Evolutionary conservation across 2,329 filamentous ascomycete genomes (phyloP).

Genomic region (Aspergillus sp.): DNA sequence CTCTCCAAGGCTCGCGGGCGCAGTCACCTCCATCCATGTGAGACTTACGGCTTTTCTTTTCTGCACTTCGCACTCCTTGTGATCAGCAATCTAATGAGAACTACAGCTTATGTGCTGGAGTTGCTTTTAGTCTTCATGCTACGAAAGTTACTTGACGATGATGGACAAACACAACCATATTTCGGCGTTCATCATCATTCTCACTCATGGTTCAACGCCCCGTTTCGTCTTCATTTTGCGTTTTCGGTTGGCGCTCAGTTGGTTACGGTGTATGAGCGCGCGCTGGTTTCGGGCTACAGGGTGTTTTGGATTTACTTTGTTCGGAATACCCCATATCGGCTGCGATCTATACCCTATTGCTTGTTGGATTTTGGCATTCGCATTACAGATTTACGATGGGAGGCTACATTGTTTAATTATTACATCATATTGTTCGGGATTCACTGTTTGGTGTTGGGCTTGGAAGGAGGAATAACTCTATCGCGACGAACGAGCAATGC

Average conservation of each 20-base stretch:
- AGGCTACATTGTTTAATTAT: slow-evolving; percentile 3
- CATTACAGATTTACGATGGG: background rate
- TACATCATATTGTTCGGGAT: background rate
- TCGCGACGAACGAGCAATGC: background rate
- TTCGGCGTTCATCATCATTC: slow-evolving; percentile 1
- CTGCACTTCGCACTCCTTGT: background rate
- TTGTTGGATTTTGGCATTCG: background rate
- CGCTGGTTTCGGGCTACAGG: background rate
- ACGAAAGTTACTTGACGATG: slow-evolving; percentile 18
- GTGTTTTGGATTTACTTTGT: slow-evolving; percentile 3
- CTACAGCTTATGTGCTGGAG: slow-evolving; percentile 20
- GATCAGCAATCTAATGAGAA: slow-evolving; percentile 18
- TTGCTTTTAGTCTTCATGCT: slow-evolving; percentile 20
- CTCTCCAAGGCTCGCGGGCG: slow-evolving; percentile 29
- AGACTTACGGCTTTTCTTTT: slow-evolving; percentile 15
- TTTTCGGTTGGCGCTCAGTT: background rate
- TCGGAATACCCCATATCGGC: slow-evolving; percentile 3
- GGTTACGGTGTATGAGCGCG: background rate
- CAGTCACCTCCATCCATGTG: slow-evolving; percentile 26
- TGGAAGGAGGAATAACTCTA: background rate
- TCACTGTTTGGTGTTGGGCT: background rate
- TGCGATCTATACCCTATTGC: background rate
- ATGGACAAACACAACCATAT: slow-evolving; percentile 10
- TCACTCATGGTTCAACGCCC: background rate
- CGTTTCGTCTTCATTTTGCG: background rate